These are phyloP conservation scores for Tolypocladium cylindrosporum DNA, from an alignment of 2,329 filamentous ascomycete species.

Conservation along the genomic window DNA sequence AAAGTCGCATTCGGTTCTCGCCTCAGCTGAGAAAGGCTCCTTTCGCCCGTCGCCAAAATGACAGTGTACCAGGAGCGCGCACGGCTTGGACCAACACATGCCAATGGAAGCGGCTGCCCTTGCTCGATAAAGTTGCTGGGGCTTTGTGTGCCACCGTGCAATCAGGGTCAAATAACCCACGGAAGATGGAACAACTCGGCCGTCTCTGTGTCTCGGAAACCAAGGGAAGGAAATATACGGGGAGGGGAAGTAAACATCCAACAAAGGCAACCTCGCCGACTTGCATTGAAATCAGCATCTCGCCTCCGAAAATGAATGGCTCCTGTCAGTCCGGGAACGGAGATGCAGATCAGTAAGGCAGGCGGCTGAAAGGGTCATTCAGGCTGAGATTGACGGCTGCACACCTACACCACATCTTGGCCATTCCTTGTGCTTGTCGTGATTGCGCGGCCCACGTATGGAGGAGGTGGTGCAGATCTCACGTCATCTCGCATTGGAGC, in stretches of 20 bases:
- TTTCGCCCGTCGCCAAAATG: neutral
- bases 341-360: neutral
- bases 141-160: neutral
- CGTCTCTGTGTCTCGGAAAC: neutral
- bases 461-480: neutral
- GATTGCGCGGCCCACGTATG: neutral
- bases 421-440: neutral
- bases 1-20: neutral
- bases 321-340: neutral
- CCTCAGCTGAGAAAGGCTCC: neutral
- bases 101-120: neutral
- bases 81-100: neutral
- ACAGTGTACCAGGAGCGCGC: neutral
- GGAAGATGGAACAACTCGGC: neutral
- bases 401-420: neutral
- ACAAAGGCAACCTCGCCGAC: neutral
- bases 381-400: neutral
- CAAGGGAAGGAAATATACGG: neutral
- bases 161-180: neutral
- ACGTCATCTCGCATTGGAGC: neutral
- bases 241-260: neutral
- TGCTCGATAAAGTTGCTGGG: neutral
- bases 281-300: neutral
- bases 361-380: neutral
- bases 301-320: neutral